These are phyloP conservation scores for Phytopythium oedochilum DNA, from an alignment of 352 stramenopile genomes.

Conservation along the genomic window DNA sequence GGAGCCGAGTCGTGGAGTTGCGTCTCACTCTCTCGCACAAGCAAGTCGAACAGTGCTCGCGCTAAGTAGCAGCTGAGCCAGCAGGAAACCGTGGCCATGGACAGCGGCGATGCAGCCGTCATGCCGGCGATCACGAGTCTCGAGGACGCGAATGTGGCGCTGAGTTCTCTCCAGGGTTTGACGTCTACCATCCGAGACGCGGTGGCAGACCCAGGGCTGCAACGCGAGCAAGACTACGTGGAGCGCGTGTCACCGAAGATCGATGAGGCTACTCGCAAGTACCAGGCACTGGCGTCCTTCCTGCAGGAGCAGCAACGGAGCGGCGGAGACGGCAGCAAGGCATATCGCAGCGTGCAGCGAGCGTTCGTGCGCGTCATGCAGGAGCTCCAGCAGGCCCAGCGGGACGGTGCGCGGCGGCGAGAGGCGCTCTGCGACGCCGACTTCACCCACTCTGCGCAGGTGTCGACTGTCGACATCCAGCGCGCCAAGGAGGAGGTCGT, in stretches of 20 bases:
- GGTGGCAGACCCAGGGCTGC: conserved; percentile 33
- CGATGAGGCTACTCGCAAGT: conserved; percentile 49
- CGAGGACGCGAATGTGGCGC: conserved; percentile 28
- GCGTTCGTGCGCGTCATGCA: conserved; percentile 65
- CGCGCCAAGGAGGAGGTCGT: conserved; percentile 74
- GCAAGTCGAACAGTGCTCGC: no score
- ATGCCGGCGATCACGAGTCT: conserved; percentile 32
- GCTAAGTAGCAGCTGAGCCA: no score
- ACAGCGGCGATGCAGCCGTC: neutral
- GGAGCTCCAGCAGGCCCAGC: conserved; percentile 61
- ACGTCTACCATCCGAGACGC: conserved; percentile 29
- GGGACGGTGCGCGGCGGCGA: conserved; percentile 36
- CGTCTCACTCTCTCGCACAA: neutral
- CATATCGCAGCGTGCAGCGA: conserved; percentile 50
- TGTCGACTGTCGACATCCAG: conserved; percentile 67
- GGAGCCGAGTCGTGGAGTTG: no score
- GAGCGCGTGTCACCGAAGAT: conserved; percentile 37
- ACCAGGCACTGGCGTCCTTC: conserved; percentile 57
- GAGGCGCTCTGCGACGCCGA: conserved; percentile 68
- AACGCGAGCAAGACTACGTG: conserved; percentile 53
- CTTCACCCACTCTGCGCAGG: conserved; percentile 38
- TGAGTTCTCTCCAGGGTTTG: conserved; percentile 31
- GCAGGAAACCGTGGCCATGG: neutral
- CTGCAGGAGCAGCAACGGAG: conserved; percentile 57
- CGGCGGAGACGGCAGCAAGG: conserved; percentile 21